Conservation (phyloP, 345 rosid genomes). For the Kernera saxatilis region DNA sequence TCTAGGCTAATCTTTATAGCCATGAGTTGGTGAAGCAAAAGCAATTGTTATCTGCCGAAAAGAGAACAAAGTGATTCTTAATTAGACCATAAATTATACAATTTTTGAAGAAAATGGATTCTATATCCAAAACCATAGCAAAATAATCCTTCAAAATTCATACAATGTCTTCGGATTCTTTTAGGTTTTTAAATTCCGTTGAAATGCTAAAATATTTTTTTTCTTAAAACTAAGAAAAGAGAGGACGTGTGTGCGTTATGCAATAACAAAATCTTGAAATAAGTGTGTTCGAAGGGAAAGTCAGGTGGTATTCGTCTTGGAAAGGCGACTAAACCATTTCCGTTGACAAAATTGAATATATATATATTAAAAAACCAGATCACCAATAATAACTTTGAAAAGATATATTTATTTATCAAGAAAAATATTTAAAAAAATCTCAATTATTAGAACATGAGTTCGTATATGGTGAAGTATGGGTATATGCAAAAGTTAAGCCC, state of each 20-base stretch:
- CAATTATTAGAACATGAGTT: slow-evolving; percentile 7
- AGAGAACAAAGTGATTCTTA: neutral
- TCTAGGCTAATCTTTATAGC: no score
- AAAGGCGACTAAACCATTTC: neutral
- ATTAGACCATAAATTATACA: neutral
- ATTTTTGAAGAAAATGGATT: neutral
- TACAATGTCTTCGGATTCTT: neutral
- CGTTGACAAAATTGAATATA: slow-evolving; percentile 31
- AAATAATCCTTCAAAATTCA: neutral
- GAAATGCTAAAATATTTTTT: neutral
- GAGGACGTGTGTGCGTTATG: neutral
- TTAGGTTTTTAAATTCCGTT: neutral
- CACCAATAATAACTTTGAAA: slow-evolving; percentile 3
- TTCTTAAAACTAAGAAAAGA: neutral
- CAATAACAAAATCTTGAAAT: neutral
- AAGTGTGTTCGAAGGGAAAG: neutral
- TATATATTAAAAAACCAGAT: no score
- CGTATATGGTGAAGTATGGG: slow-evolving; percentile 21
- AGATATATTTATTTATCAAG: slow-evolving; percentile 10
- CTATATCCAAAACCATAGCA: neutral
- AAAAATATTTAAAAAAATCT: neutral
- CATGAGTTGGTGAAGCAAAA: no score
- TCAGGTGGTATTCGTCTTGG: neutral
- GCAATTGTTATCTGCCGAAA: neutral
- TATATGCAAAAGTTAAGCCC: slow-evolving; percentile 7